phyloP scores from a whole-genome alignment of 352 stramenopile species.

The Globisporangium sylvaticum region DNA sequence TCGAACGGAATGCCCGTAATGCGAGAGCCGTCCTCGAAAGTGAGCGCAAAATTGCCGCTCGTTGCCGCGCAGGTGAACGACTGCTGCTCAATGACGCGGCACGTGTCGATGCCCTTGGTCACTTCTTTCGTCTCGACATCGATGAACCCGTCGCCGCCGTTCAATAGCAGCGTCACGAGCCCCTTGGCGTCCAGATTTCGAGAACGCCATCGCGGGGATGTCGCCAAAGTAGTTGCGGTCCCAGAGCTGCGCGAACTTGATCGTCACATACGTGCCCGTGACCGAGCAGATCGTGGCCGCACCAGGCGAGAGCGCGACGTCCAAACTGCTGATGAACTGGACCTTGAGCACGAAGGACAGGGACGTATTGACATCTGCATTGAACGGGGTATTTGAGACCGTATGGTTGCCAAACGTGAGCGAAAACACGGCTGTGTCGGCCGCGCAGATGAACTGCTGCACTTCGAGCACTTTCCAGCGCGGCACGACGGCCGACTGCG shows the following conservation, averaged over 20 bases:
- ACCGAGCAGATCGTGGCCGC: constrained; percentile 44
- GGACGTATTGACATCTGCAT: constrained; percentile 55
- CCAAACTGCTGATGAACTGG: constrained; percentile 40
- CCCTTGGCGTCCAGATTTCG: constrained; percentile 48
- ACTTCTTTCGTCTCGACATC: constrained; percentile 64
- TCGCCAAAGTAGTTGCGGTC: constrained; percentile 50
- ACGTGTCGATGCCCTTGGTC: constrained; percentile 69
- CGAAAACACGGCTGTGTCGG: constrained; percentile 50
- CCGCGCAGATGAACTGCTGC: constrained; percentile 77
- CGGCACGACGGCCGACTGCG: constrained; percentile 46
- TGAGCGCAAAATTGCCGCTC: constrained; percentile 62
- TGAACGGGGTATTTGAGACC: constrained; percentile 54
- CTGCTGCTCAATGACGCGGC: constrained; percentile 57
- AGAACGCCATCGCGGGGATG: constrained; percentile 57
- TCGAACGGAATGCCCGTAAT: constrained; percentile 42
- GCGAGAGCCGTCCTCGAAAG: constrained; percentile 53
- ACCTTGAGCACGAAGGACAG: constrained; percentile 33
- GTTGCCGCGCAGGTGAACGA: constrained; percentile 58
- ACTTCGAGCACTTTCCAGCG: constrained; percentile 63
- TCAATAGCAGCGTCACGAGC: constrained; percentile 39
- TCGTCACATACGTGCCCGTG: constrained; percentile 54
- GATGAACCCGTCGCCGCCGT: constrained; percentile 48
- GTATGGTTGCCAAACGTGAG: constrained; percentile 56
- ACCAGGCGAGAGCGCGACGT: constrained; percentile 37
- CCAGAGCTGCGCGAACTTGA: constrained; percentile 53